Evolutionary conservation across 306 rosid species (phyloP).

Genomic region (Macrotyloma uniflorum): DNA sequence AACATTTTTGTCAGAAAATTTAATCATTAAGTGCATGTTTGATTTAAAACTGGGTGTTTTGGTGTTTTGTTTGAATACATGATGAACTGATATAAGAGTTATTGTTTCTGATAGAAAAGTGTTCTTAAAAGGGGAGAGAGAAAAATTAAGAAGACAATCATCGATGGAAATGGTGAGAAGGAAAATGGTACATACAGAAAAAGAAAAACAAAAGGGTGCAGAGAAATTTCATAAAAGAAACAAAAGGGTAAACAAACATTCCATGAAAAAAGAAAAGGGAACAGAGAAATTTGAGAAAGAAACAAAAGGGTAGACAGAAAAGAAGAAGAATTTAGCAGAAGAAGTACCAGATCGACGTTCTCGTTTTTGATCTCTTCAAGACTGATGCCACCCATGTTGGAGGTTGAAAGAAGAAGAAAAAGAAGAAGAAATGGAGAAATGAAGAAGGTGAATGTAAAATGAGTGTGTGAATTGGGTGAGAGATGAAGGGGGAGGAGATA

Average conservation of each 20-base stretch:
- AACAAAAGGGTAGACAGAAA: not conserved
- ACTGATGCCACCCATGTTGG: conserved; percentile 64
- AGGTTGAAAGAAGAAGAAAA: not conserved
- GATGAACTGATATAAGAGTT: too few species aligned
- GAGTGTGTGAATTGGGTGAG: conserved; percentile 3
- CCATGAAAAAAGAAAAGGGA: not conserved
- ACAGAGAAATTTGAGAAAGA: not conserved
- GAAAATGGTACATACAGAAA: not conserved
- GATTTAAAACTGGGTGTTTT: too few species aligned
- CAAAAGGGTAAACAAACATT: not conserved
- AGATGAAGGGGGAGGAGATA: not conserved
- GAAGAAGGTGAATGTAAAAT: not conserved
- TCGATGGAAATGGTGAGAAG: not conserved
- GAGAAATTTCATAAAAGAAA: too few species aligned
- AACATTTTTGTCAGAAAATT: too few species aligned
- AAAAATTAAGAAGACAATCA: too few species aligned
- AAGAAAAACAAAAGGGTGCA: not conserved
- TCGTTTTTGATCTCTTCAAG: conserved; percentile 89
- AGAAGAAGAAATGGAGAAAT: too few species aligned
- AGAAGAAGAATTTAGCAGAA: not conserved
- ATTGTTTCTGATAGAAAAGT: too few species aligned
- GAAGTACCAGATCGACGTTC: conserved; percentile 75
- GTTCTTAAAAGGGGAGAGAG: too few species aligned
- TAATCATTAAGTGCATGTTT: too few species aligned
- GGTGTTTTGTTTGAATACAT: too few species aligned